Evolutionary conservation across 2,329 filamentous ascomycete genomes (phyloP).

Genomic region (Malbranchea cinnamomea): DNA sequence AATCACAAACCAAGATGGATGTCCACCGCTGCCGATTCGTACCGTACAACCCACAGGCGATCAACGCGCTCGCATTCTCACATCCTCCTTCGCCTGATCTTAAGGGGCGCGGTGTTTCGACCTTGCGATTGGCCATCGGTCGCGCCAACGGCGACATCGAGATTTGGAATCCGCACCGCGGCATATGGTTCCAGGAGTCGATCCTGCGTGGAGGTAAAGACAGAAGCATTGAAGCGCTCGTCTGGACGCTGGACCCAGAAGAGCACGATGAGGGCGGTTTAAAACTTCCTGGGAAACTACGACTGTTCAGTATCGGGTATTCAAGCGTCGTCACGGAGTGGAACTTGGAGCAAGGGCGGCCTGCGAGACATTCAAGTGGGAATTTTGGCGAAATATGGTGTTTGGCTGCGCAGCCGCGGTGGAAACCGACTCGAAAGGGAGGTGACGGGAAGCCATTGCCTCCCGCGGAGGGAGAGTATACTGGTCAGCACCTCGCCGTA

Average conservation of each 20-base stretch:
- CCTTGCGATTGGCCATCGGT: slow-evolving; percentile 69
- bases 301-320: slow-evolving; percentile 92
- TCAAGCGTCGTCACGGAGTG: slow-evolving; percentile 88
- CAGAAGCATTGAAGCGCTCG: slow-evolving; percentile 75
- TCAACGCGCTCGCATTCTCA: slow-evolving; percentile 90
- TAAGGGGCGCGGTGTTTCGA: slow-evolving; percentile 36
- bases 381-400: slow-evolving; percentile 98
- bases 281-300: slow-evolving; percentile 54
- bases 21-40: slow-evolving; percentile 96
- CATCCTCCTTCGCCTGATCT: slow-evolving; percentile 43
- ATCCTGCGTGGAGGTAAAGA: slow-evolving; percentile 71
- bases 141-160: slow-evolving; percentile 93
- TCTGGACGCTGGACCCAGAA: slow-evolving; percentile 78
- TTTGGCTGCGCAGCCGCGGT: slow-evolving; percentile 66
- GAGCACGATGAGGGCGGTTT: slow-evolving; percentile 42
- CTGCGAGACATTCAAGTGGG: slow-evolving; percentile 69
- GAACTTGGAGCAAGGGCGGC: slow-evolving; percentile 67
- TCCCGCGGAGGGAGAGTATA: slow-evolving; percentile 24
- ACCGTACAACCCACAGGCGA: slow-evolving; percentile 75
- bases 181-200: slow-evolving; percentile 78
- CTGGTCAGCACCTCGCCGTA: slow-evolving; percentile 55
- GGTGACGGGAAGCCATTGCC: slow-evolving; percentile 22
- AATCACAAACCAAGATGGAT: slow-evolving; percentile 48
- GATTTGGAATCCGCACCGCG: slow-evolving; percentile 82
- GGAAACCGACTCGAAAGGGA: slow-evolving; percentile 23